phyloP scores from a whole-genome alignment of 164 flowering plant species.

The Stephania yunnanensis region DNA sequence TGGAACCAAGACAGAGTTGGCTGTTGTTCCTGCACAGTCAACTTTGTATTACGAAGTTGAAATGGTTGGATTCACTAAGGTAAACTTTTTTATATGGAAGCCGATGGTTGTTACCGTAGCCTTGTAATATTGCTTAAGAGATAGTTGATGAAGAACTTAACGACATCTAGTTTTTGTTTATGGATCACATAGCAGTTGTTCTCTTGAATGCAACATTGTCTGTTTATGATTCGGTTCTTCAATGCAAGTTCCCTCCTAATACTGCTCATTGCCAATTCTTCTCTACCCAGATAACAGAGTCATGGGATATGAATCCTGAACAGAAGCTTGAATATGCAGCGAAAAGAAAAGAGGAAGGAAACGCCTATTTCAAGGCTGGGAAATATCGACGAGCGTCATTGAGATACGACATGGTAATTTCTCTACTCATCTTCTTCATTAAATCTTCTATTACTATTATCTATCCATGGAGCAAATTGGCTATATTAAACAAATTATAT shows the following conservation, averaged over 20 bases:
- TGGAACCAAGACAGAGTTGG: constrained; percentile 18
- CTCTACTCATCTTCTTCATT: not conserved
- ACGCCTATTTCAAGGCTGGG: constrained; percentile 30
- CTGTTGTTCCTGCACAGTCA: constrained; percentile 27
- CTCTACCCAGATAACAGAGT: constrained; percentile 26
- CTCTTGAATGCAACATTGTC: not conserved
- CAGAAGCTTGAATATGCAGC: constrained; percentile 32
- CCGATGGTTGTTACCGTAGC: too few species aligned
- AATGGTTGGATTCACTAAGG: constrained; percentile 31
- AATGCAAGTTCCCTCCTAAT: not conserved
- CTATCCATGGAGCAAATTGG: not conserved
- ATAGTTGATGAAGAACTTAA: too few species aligned
- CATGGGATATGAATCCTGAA: constrained; percentile 36
- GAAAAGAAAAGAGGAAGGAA: constrained; percentile 34
- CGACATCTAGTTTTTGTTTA: too few species aligned
- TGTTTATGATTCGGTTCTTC: not conserved
- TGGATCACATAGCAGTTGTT: not conserved
- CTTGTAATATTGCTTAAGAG: too few species aligned
- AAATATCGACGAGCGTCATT: constrained; percentile 31
- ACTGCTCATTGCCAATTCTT: not conserved
- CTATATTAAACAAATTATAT: not conserved
- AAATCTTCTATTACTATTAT: not conserved
- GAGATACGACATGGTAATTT: constrained; percentile 33
- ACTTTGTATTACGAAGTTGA: constrained; percentile 30
- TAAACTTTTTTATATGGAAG: not conserved